Base-by-base conservation (phyloP, 129 eudicot genomes). In the Oenanthe sinensis region DNA sequence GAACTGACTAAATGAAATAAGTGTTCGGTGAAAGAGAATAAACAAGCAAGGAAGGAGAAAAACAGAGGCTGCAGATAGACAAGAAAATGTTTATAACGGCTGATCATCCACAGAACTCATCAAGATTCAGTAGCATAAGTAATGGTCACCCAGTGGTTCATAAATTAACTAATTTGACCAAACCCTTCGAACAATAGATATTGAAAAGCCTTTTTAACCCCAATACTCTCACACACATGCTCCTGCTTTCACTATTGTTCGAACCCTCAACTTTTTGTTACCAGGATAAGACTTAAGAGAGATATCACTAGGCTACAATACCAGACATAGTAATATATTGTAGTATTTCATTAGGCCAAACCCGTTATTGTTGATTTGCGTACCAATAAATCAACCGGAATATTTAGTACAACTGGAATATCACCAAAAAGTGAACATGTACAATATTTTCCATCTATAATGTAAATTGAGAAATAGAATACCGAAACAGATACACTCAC, bases 401-500 rank as follows among this genome's bases (percentile, higher is more conserved):
- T 33, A 33, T 33, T 33, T 33, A 71, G 75, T 39, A 6, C 49
- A 14, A 22, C 1, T 20, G 50, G 50, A 36, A 71, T 2, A 39
- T 30, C 44, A 42, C 75, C 20, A 42, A 49, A 22, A 71, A 40
- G n/a, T 71, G 24, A 15, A 14, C 54, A 49, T 5, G 42, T 17
- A 37, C 6, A 11, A 17, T 40, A 14, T 17, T 13, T 8, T 42
- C 46, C 46, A 71, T 7, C 75, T 71, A 19, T 19, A 24, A 73
- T 73, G 46, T 12, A 22, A 22, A n/a, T 1, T 58, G 47, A 44
- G 37, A 17, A 33, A 33, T 16, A 48, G 54, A 75, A 24, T 4
- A 16, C 6, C 13, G 19, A 65, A 43, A 37, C 68, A 63, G 77
- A 40, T 49, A 13, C 19, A 85, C 91, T 83, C 79, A 90, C 95